These are phyloP conservation scores for Phalaenopsis hybrid DNA, from an alignment of 116 monocot species.

Conservation along the genomic window DNA sequence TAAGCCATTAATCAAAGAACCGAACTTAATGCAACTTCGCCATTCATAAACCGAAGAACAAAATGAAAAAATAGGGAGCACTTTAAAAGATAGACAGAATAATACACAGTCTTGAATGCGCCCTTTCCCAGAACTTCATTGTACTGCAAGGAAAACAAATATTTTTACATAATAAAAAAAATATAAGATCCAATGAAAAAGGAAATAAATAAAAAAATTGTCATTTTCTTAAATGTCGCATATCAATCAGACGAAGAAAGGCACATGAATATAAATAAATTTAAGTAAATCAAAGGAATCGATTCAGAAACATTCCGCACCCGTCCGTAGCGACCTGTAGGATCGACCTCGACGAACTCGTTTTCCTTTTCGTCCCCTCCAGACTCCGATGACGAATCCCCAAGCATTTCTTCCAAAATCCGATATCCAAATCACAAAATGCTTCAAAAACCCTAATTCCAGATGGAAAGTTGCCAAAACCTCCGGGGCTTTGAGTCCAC, in stretches of 20 bases:
- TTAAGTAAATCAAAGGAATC: not conserved
- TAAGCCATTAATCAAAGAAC: slow-evolving; percentile 17
- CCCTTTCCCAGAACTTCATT: slow-evolving; percentile 63
- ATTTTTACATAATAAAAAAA: not conserved
- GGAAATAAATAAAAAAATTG: not conserved
- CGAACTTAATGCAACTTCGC: not conserved
- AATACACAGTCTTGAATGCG: slow-evolving; percentile 77
- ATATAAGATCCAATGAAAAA: not conserved
- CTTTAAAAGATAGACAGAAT: slow-evolving; percentile 8
- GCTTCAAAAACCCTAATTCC: not conserved
- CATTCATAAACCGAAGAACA: not conserved
- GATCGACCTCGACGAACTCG: slow-evolving; percentile 61
- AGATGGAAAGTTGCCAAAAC: not conserved
- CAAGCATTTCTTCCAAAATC: not conserved
- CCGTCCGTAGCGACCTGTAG: slow-evolving; percentile 60
- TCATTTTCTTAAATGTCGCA: not conserved
- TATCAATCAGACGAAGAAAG: not conserved
- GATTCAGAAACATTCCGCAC: slow-evolving; percentile 20
- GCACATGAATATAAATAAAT: not conserved
- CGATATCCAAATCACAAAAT: not conserved
- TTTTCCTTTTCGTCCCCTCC: slow-evolving; percentile 19
- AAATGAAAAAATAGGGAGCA: not conserved
- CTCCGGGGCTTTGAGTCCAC: not conserved
- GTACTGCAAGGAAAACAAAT: slow-evolving; percentile 39
- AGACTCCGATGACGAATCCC: slow-evolving; percentile 15